These are phyloP conservation scores for Kuraishia cidri DNA, from an alignment of 805 yeast species.

Conservation along the genomic window DNA sequence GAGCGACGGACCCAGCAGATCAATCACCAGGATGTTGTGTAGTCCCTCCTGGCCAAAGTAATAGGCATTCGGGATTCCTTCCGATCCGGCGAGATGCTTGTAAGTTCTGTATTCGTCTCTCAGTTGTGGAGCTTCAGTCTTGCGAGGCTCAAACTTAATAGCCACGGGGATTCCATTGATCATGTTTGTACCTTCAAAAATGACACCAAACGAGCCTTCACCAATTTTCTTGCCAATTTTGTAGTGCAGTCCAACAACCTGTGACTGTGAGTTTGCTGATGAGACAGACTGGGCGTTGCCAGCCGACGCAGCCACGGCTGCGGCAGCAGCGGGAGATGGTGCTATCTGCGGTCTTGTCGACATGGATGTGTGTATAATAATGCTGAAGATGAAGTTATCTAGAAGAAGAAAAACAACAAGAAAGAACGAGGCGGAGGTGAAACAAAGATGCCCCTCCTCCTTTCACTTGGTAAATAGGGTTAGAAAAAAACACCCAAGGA, in stretches of 20 bases:
- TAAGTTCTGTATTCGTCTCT: constrained; percentile 97
- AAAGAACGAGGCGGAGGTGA: too few species aligned
- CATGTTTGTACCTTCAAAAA: constrained; percentile 91
- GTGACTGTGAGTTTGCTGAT: constrained; percentile 22
- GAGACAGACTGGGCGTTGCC: constrained; percentile 1
- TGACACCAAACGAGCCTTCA: constrained; percentile 97
- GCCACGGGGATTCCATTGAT: constrained; percentile 92
- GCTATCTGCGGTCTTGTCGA: constrained; percentile 14
- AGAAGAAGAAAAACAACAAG: too few species aligned
- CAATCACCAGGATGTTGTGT: constrained; percentile 91
- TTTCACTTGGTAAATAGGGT: too few species aligned
- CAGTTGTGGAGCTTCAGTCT: constrained; percentile 94
- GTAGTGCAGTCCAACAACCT: constrained; percentile 90
- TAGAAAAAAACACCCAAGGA: too few species aligned
- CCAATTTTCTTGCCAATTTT: constrained; percentile 97
- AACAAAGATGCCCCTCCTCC: too few species aligned
- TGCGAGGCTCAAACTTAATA: constrained; percentile 93
- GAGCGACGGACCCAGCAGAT: constrained; percentile 87
- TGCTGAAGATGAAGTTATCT: too few species aligned
- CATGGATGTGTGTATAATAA: too few species aligned
- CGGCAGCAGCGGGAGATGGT: constrained; percentile 23
- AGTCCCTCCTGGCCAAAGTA: constrained; percentile 98
- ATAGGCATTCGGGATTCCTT: constrained; percentile 93
- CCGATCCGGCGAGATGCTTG: constrained; percentile 70
- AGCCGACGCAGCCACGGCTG: constrained; percentile 19